Conservation (phyloP, 202 grass and related monocot species). For the Zoysia matrella region DNA sequence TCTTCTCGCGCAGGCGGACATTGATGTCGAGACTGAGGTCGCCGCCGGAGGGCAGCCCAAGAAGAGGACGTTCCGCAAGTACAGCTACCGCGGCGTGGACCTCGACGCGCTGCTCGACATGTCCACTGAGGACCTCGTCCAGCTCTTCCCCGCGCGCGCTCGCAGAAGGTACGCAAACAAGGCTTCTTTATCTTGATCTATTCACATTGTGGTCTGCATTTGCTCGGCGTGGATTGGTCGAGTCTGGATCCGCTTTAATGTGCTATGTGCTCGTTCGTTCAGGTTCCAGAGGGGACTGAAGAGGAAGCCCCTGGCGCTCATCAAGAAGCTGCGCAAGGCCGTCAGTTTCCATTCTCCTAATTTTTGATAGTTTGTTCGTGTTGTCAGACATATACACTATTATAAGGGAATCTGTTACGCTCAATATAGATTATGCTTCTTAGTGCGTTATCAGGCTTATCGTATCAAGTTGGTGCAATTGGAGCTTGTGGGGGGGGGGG, state of each 20-base stretch:
- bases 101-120: too few species aligned
- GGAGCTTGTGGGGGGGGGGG: too few species aligned
- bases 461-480: background rate
- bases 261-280: background rate
- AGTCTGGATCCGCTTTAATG: background rate
- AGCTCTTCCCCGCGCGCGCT: conserved; percentile 53
- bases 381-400: background rate
- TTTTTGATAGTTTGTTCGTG: background rate
- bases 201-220: background rate
- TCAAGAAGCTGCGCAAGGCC: conserved; percentile 97
- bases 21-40: conserved; percentile 69
- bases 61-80: too few species aligned
- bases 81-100: too few species aligned
- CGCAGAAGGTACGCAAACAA: conserved; percentile 61
- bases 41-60: conserved; percentile 35
- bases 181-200: background rate
- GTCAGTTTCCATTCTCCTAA: conserved; percentile 45
- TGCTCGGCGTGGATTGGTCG: background rate
- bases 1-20: conserved; percentile 37
- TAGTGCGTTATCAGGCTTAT: background rate
- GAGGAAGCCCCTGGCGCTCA: conserved; percentile 96
- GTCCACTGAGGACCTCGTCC: too few species aligned
- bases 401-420: background rate
- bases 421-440: background rate
- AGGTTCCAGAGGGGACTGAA: conserved; percentile 98